These are phyloP conservation scores for Eucalyptus lansdowneana DNA, from an alignment of 345 rosid genomes.

Conservation along the genomic window DNA sequence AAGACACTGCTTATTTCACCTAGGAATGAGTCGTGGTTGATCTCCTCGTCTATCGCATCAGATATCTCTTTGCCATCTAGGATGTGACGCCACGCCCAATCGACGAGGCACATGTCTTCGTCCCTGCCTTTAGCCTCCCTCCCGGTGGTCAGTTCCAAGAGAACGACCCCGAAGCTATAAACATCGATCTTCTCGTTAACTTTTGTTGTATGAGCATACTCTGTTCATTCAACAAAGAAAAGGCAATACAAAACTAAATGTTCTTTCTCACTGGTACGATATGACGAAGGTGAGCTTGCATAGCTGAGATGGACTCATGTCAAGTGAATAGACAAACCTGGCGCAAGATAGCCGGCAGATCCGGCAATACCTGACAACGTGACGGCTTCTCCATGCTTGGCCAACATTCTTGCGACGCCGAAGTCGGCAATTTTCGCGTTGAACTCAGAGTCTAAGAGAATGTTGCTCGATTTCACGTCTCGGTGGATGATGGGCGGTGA, in stretches of 20 bases:
- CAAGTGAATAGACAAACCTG: conserved; percentile 11
- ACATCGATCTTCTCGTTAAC: conserved; percentile 55
- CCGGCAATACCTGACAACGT: conserved; percentile 50
- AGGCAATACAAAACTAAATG: neutral
- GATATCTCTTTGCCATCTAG: conserved; percentile 11
- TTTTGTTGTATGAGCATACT: conserved; percentile 33
- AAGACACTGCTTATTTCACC: conserved; percentile 37
- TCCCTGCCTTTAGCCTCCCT: conserved; percentile 31
- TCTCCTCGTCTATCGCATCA: conserved; percentile 26
- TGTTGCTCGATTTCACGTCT: conserved; percentile 61
- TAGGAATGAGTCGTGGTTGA: conserved; percentile 12
- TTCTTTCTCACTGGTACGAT: neutral
- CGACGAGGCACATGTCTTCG: conserved; percentile 41
- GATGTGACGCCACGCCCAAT: conserved; percentile 46
- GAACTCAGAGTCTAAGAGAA: conserved; percentile 48
- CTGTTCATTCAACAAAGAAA: conserved; percentile 10
- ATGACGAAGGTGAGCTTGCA: neutral
- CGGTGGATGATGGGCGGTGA: conserved; percentile 47
- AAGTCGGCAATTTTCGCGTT: conserved; percentile 55
- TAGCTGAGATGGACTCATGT: neutral
- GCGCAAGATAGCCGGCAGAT: conserved; percentile 56
- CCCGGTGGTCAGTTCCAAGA: conserved; percentile 50
- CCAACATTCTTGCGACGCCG: conserved; percentile 47
- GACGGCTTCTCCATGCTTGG: conserved; percentile 20
- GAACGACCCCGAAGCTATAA: conserved; percentile 62